These are phyloP conservation scores for Dillenia turbinata DNA, from an alignment of 164 flowering plant genomes.

Conservation along the genomic window DNA sequence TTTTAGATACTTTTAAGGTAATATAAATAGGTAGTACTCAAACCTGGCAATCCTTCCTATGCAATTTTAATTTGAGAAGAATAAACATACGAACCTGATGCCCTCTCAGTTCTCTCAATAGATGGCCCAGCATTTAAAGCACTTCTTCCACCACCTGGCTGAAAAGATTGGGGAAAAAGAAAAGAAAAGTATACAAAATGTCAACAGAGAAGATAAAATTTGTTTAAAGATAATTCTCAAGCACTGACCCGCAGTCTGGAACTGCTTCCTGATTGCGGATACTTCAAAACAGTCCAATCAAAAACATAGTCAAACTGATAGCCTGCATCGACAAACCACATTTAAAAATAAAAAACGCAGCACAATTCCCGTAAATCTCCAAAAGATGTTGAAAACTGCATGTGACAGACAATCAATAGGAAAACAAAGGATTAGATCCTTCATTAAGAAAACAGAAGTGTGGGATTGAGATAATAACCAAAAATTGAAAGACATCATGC, in stretches of 20 bases:
- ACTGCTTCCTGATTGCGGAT: constrained; percentile 53
- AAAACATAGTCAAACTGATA: constrained; percentile 61
- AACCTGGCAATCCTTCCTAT: no score
- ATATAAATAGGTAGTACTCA: no score
- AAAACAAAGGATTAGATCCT: no score
- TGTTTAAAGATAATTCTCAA: background rate
- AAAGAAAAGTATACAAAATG: background rate
- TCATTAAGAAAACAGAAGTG: no score
- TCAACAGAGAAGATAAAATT: background rate
- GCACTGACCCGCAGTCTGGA: constrained; percentile 46
- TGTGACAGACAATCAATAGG: no score
- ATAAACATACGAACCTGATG: constrained; percentile 35
- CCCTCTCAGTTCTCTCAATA: constrained; percentile 44
- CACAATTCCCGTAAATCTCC: background rate
- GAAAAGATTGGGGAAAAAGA: background rate
- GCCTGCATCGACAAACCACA: constrained; percentile 29
- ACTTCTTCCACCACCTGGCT: constrained; percentile 35
- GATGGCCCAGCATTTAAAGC: constrained; percentile 40
- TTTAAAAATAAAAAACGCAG: background rate
- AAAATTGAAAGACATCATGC: no score
- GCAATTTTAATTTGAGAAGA: no score
- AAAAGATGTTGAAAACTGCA: no score
- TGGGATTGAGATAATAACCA: no score
- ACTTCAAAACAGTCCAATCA: constrained; percentile 28
- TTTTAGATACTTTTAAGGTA: no score